Evolutionary conservation across 1,284 basidiomycete genomes (phyloP), one percentile per base, ranked within the genome.

Genomic region (Hortiboletus rubellus): DNA sequence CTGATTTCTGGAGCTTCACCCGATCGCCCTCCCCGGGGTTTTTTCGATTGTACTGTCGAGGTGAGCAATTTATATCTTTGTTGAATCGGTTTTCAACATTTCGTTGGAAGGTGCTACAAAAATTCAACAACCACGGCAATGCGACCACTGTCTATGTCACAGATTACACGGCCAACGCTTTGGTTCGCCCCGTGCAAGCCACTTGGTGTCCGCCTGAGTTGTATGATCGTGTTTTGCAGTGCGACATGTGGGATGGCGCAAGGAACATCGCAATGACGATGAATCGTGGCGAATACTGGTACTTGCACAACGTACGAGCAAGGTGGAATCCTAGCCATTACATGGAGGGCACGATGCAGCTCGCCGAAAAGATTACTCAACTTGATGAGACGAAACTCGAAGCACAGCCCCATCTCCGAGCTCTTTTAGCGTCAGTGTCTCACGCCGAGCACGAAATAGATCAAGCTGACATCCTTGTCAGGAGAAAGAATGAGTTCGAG

Each of bases 1-100:
- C 68, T 85, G 5, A 76, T 89, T 46, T 74, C 74, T 27, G 83
- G 86, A 46, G 77, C 76, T 7, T 72, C 73, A 8, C 82, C 83
- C 1, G 66, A 76, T 43, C 72, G 72, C 17, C 65, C 66, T n/a
- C 78, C 81, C 5, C 53, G 62, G 12, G 84, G 83, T 1, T 89
- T 79, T 65, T 88, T 89, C 63, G 77, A 89, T 59, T 87, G 85
- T 57, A 87, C 85, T 0, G 77, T 87, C 8, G 83, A 89, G 77
- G 87, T 87, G 58, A 61, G 77, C 53, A 37, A 18, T 30, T 22
- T 15, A 15, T 36, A 22, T 27, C 4, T 6, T 22, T 17, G n/a
- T 4, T 30, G 17, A 50, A 10, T 27, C 2, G 17, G 22, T 46
- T 11, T 27, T 37, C 27, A 45, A 27, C 31, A 41, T 27, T 46